Evolutionary conservation across 148 eudicot species (phyloP), one percentile per base, ranked within the genome.

Genomic region (Silene conica): DNA sequence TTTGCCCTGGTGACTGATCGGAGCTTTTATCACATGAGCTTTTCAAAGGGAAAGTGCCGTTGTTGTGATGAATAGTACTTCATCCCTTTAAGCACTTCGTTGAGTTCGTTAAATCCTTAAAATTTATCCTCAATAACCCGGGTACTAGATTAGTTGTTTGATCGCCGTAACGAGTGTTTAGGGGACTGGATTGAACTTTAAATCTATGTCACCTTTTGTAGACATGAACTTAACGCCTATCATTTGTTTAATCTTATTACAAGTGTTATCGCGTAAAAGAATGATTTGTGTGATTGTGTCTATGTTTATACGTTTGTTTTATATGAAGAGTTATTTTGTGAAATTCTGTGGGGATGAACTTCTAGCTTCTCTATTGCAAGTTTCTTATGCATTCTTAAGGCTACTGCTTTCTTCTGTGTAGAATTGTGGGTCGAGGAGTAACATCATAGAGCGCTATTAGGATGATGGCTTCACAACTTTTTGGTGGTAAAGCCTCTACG

Each of bases 381-480:
- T 28, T 63, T 64, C 34, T 26, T 2, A 13, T 31, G 8, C 63
- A 73, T 18, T 73, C 5, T n/a, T 15, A 6, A 20, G 26, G n/a
- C 50, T 38, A 45, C 5, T 68, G 28, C 19, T 14, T 5, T 73
- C n/a, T 18, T 25, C 50, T 50, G 22, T 58, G 67, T 54, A 80
- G 79, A 67, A 28, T 45, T 55, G 54, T 46, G 22, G 59, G 34
- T 34, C 16, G 76, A 64, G 57, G 70, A 70, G 22, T 23, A 25
- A 54, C 23, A 10, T 1, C 55, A 72, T 9, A 41, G 60, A 23
- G 18, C 62, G 66, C 4, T 67, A 55, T 16, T 68, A 77, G 23
- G 50, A 80, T 76, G 83, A 68, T 58, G 57, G 64, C 79, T 76
- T 64, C 72, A 11, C 77, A 77, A 46, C 83, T 77, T 63, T 77